Base-by-base conservation (phyloP, 495 filamentous ascomycete genomes). In the Xylaria cubensis region DNA sequence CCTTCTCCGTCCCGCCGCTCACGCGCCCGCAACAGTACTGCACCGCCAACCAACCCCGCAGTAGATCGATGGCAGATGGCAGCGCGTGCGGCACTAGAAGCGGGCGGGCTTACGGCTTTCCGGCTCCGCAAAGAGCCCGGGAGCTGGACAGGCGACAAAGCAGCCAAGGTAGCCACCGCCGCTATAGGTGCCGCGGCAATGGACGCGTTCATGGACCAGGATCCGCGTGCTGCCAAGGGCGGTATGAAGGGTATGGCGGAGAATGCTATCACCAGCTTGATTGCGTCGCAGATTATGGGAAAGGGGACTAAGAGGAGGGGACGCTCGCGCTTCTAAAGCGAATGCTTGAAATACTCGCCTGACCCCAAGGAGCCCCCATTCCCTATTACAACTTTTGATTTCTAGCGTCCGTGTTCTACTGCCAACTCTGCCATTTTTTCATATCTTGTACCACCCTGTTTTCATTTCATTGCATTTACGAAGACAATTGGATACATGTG, bases 161-260 rank as follows among this genome's bases (percentile, higher is more conserved):
- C 80, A 15, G 78, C 79, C 9, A 78, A 78, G 39, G 67, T 85
- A 9, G 82, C 81, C 17, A 84, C 81, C 15, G 83, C 83, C 6
- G 83, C 83, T 5, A 36, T 85, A 15, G 82, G 82, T 0, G 83
- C 83, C 9, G 83, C 78, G 7, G 82, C 78, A 7, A 78, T 80
- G 50, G 80, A 82, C 19, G 80, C 77, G 0, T 79, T 82, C 34
- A 75, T 78, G 56, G 77, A 79, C 29, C 73, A 78, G 42, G 77
- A 79, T 59, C 77, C 77, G 2, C 68, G 77, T 2, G 74, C 53
- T 17, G 46, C 75, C 10, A 69, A 64, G 24, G 29, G 29, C 32
- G 77, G 77, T 12, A 59, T 79, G 13, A 79, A 74, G 32, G 76
- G 77, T 0, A 74, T 78, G 34, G 77, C 77, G 17, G 77, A 79